phyloP scores from a whole-genome alignment of 768 basidiomycete genomes.

The Roridomyces roridus region DNA sequence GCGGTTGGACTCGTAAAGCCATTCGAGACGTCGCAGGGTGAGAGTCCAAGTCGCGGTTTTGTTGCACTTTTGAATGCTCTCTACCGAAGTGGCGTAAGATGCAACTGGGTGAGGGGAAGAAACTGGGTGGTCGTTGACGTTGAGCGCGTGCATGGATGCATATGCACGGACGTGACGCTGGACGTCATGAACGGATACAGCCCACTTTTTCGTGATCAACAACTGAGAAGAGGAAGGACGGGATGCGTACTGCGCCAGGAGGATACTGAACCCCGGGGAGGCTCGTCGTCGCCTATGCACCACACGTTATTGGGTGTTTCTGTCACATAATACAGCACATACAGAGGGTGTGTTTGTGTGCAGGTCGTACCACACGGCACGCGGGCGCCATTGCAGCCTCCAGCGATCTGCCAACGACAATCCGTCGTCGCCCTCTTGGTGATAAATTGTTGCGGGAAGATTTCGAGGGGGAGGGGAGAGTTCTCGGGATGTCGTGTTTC shows the following conservation, averaged over 20 bases:
- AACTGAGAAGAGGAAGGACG: background rate
- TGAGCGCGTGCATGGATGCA: constrained; percentile 35
- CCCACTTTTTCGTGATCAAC: constrained; percentile 12
- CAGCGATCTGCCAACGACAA: constrained; percentile 12
- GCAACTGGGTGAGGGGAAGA: constrained; percentile 18
- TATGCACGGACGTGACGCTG: constrained; percentile 37
- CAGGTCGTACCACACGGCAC: constrained; percentile 22
- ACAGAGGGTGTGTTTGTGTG: constrained; percentile 25
- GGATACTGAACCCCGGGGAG: constrained; percentile 21
- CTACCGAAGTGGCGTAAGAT: constrained; percentile 45
- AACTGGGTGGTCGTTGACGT: constrained; percentile 30
- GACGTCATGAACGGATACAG: constrained; percentile 21
- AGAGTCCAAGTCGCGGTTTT: constrained; percentile 24
- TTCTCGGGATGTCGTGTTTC: background rate
- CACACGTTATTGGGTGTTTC: too few species aligned
- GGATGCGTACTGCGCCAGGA: constrained; percentile 14
- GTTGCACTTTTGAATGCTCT: constrained; percentile 36
- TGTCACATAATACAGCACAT: background rate
- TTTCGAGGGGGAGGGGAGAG: too few species aligned
- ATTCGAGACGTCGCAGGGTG: constrained; percentile 24
- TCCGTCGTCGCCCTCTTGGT: constrained; percentile 12
- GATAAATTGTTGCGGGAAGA: constrained; percentile 3
- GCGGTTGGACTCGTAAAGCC: constrained; percentile 17
- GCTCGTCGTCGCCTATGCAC: constrained; percentile 11
- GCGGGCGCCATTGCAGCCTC: constrained; percentile 23